A percentile compares a stretch with the other conserved stretches of the same genome.
These are phyloP conservation scores for Plasmodium gonderi DNA, from an alignment of 169 alveolate genomes.

Conservation along the genomic window DNA sequence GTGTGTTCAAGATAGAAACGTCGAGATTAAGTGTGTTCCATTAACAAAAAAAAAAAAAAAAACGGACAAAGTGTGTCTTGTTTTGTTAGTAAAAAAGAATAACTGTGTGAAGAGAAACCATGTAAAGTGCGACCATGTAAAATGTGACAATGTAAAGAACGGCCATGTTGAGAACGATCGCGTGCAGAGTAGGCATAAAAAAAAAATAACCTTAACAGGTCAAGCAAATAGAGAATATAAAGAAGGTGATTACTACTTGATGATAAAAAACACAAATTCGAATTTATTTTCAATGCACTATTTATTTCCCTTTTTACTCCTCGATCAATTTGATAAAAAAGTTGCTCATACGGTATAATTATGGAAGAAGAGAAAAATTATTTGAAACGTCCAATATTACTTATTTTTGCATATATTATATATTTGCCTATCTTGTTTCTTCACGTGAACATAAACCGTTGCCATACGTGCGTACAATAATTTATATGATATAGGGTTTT, in stretches of 20 bases:
- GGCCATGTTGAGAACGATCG: neutral
- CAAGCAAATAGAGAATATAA: neutral
- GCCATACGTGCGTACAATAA: no score
- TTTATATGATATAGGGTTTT: no score
- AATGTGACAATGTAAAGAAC: neutral
- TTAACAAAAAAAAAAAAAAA: conserved; percentile 31
- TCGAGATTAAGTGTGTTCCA: conserved; percentile 58
- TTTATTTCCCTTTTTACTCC: conserved; percentile 60
- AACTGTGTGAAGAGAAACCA: neutral
- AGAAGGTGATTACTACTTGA: conserved; percentile 33
- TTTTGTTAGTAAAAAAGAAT: conserved; percentile 22
- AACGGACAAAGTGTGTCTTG: conserved; percentile 49
- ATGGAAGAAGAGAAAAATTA: neutral
- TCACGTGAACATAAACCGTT: neutral
- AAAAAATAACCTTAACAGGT: conserved; percentile 1
- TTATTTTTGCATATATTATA: neutral
- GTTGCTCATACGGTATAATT: conserved; percentile 1
- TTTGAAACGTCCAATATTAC: no score
- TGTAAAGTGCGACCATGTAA: neutral
- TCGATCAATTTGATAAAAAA: conserved; percentile 23
- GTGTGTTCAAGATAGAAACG: conserved; percentile 56
- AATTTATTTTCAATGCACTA: conserved; percentile 68
- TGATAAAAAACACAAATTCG: conserved; percentile 54
- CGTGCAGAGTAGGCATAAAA: neutral
- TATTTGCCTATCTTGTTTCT: neutral